These are phyloP conservation scores for Cercospora zeae-maydis DNA, from an alignment of 2,329 filamentous ascomycete genomes.

Conservation along the genomic window DNA sequence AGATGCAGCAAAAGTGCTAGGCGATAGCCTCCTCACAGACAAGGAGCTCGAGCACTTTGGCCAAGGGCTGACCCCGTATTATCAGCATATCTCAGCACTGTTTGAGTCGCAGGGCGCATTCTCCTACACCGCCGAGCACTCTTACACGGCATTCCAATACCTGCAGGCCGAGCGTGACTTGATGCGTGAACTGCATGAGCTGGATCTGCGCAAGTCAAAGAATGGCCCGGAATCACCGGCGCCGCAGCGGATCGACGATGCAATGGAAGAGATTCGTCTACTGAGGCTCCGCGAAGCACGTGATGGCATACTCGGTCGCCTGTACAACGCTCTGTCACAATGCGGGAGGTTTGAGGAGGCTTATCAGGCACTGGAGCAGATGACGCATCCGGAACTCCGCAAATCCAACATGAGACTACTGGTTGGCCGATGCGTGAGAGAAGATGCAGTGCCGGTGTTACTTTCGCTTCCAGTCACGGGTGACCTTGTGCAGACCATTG, in stretches of 20 bases:
- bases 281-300: conserved; percentile 41
- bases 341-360: conserved; percentile 78
- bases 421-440: conserved; percentile 42
- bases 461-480: conserved; percentile 74
- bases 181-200: conserved; percentile 23
- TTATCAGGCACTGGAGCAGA: conserved; percentile 71
- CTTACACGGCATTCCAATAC: conserved; percentile 44
- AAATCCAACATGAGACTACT: conserved; percentile 68
- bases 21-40: conserved; percentile 61
- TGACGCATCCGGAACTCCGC: conserved; percentile 65
- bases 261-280: conserved; percentile 36
- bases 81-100: conserved; percentile 76
- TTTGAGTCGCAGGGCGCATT: conserved; percentile 76
- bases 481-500: conserved; percentile 68
- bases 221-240: conserved; percentile 29
- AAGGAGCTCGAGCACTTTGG: conserved; percentile 67
- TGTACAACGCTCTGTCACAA: conserved; percentile 78
- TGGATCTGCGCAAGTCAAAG: conserved; percentile 31
- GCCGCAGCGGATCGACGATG: conserved; percentile 27
- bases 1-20: conserved; percentile 28
- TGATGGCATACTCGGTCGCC: conserved; percentile 72
- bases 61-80: conserved; percentile 76
- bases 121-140: conserved; percentile 80
- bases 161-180: conserved; percentile 27
- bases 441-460: conserved; percentile 42